Percentiles rank a stretch among this genome's conserved stretches.
Evolutionary conservation across 1,284 basidiomycete species (phyloP).

Genomic region (Mixia osmundae): DNA sequence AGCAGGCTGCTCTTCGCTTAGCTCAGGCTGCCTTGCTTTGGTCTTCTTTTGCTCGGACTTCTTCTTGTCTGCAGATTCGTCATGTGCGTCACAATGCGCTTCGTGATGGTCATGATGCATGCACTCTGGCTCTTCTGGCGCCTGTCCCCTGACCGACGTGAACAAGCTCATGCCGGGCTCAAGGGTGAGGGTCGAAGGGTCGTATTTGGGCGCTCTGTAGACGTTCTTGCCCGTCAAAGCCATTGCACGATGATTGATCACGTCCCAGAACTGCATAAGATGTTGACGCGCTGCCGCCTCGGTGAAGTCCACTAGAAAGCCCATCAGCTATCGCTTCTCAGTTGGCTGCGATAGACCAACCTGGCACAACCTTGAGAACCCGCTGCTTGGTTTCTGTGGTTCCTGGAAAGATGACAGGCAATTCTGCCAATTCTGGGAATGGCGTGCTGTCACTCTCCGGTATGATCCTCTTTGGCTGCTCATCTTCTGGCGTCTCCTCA

Average conservation of each 20-base stretch:
- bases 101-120: too few species aligned
- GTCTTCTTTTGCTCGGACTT: slow-evolving; percentile 3
- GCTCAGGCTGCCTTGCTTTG: slow-evolving; percentile 4
- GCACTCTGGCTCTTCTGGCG: slow-evolving; percentile 2
- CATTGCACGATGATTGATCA: slow-evolving; percentile 24
- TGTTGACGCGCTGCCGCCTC: slow-evolving; percentile 28
- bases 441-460: slow-evolving; percentile 11
- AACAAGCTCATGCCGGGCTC: slow-evolving; percentile 25
- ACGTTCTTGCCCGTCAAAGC: slow-evolving; percentile 22
- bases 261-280: slow-evolving; percentile 28
- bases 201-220: slow-evolving; percentile 6
- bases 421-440: slow-evolving; percentile 11
- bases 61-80: too few species aligned
- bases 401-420: slow-evolving; percentile 11
- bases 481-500: slow-evolving; percentile 5
- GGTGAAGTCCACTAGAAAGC: slow-evolving; percentile 25
- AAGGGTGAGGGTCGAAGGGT: slow-evolving; percentile 4
- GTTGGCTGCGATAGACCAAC: slow-evolving; percentile 3
- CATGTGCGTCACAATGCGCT: too few species aligned
- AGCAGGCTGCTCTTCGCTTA: background rate
- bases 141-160: slow-evolving; percentile 26
- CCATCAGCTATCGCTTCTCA: background rate
- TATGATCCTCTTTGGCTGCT: slow-evolving; percentile 1
- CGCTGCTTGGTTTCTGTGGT: slow-evolving; percentile 6
- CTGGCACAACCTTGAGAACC: slow-evolving; percentile 10